Percentiles rank a stretch among this genome's conserved stretches.
Evolutionary conservation across 2,329 filamentous ascomycete genomes (phyloP).

Genomic region (Fusarium sp.): DNA sequence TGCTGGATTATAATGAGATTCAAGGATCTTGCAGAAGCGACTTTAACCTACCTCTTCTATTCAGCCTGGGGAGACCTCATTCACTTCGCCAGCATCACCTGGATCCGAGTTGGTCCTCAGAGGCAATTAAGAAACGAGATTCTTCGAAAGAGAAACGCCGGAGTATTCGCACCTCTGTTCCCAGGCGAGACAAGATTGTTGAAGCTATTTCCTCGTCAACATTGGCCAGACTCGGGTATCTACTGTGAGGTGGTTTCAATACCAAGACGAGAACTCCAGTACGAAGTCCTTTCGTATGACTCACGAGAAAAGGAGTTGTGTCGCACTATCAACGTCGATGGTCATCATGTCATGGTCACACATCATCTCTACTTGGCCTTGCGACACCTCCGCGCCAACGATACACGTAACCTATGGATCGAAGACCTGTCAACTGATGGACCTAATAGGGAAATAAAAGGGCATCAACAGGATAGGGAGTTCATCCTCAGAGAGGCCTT

Average conservation of each 20-base stretch:
- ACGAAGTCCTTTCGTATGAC: background rate
- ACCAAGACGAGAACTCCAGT: background rate
- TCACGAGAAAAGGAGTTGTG: background rate
- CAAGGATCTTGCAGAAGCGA: background rate
- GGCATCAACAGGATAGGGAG: background rate
- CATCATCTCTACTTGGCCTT: background rate
- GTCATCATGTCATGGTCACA: background rate
- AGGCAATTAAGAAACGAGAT: background rate
- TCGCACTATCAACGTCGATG: background rate
- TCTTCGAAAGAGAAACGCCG: background rate
- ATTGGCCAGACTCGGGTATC: background rate
- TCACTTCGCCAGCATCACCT: background rate
- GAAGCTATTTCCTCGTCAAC: background rate
- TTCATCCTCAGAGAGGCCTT: background rate
- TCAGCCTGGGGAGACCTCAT: background rate
- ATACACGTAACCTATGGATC: background rate
- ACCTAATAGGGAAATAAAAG: rapidly evolving
- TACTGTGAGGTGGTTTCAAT: background rate
- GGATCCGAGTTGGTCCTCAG: background rate
- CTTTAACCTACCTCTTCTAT: background rate
- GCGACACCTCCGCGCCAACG: background rate
- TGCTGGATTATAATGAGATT: background rate
- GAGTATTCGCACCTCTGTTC: background rate
- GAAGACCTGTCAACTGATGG: background rate
- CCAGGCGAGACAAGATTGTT: background rate